phyloP scores from a whole-genome alignment of 148 eudicot genomes.

The Rhododendron vialii region DNA sequence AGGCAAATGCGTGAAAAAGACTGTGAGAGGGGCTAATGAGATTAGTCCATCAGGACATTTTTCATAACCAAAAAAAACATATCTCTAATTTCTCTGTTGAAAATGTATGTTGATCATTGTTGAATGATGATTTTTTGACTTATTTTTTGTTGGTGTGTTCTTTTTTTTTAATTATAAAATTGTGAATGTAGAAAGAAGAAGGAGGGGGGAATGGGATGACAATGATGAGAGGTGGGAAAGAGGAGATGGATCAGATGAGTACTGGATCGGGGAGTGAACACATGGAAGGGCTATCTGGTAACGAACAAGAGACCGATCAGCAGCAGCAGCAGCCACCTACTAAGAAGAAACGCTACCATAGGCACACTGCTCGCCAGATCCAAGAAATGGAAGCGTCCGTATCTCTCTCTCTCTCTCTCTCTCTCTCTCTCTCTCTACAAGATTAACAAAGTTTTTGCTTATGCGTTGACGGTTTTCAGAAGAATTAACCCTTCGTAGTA shows the following conservation, averaged over 20 bases:
- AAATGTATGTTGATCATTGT: not conserved
- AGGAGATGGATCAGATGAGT: constrained; percentile 43
- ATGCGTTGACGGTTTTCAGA: not conserved
- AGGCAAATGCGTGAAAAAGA: too few relatives aligned
- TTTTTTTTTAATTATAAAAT: not conserved
- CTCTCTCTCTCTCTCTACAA: not conserved
- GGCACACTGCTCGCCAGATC: constrained; percentile 95
- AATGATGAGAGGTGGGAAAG: constrained; percentile 46
- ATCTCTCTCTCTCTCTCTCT: not conserved
- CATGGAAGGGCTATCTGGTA: constrained; percentile 62
- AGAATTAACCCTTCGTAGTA: not conserved
- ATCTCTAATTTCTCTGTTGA: too few relatives aligned
- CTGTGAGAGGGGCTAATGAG: too few relatives aligned
- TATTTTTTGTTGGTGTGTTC: not conserved
- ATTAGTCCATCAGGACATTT: too few relatives aligned
- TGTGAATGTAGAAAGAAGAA: constrained; percentile 56
- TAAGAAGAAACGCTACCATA: constrained; percentile 90
- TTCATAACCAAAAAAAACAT: too few relatives aligned
- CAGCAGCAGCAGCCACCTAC: constrained; percentile 9
- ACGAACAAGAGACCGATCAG: constrained; percentile 54
- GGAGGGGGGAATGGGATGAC: not conserved
- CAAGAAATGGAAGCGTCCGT: constrained; percentile 97
- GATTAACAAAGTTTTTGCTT: not conserved
- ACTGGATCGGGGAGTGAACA: constrained; percentile 83
- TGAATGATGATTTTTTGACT: not conserved